Evolutionary conservation across 495 filamentous ascomycete genomes (phyloP), one percentile per base, ranked within the genome.

Genomic region (Lophiostoma macrostomum): DNA sequence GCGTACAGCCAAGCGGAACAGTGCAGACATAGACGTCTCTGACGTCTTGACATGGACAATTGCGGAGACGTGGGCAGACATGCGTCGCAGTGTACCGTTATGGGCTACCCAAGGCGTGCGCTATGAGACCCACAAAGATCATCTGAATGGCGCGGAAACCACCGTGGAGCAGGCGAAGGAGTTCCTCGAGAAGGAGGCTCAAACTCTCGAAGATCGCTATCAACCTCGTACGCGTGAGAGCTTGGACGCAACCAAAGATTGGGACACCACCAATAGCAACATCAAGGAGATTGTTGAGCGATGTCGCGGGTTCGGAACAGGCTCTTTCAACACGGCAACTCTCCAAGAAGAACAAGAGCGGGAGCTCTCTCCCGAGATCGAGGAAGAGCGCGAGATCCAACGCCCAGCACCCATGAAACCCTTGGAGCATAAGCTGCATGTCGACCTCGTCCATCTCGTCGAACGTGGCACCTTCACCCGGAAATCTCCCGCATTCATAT

Each of bases 281-380:
- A 34, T 71, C 14, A 35, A 58, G 1, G 57, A 53, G 12, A 80
- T 78, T 16, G 18, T 44, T 0, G 47, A 63, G 2, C 68, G 72
- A 13, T 81, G 76, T 51, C 31, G 45, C 18, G 66, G 78, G 31
- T 80, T 82, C 46, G 67, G 64, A 0, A 60, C 68, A 4, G 23
- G 64, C 0, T 43, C 69, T 6, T 52, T 74, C 32, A 34, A 58
- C 7, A 63, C 67, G 1, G 70, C 73, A 0, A 63, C 67, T 0
- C 67, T 86, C 2, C 71, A 84, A 12, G 83, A 90, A 62, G 84
- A 88, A 57, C 83, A 87, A 43, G 85, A 88, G 62, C 74, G 84
- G 0, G 83, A 90, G 56, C 70, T 88, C 0, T 73, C 77, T 0
- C 80, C 78, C 1, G 83, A 88, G 53, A 71, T 79, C 22, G 78